phyloP scores from a whole-genome alignment of 2,329 filamentous ascomycete genomes.

The Chalara sp. region DNA sequence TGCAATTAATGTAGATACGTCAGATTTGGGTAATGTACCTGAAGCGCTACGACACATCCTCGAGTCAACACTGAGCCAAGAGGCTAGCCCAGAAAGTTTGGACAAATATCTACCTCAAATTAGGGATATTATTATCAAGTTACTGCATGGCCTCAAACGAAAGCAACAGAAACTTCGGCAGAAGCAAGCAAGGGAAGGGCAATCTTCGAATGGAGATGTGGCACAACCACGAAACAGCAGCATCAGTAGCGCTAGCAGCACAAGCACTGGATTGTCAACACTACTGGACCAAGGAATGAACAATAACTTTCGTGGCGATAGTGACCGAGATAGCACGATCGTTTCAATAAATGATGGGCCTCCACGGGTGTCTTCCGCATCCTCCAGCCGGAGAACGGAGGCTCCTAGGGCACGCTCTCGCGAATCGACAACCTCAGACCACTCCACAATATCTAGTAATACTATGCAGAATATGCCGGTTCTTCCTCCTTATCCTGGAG shows the following conservation, averaged over 20 bases:
- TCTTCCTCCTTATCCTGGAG: conserved; percentile 62
- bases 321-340: conserved; percentile 12
- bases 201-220: conserved; percentile 14
- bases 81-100: conserved; percentile 87
- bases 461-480: conserved; percentile 72
- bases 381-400: conserved; percentile 17
- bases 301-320: conserved; percentile 18
- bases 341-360: conserved; percentile 31
- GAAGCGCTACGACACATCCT: conserved; percentile 85
- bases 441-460: conserved; percentile 65
- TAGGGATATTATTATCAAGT: conserved; percentile 96
- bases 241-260: conserved; percentile 51
- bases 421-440: conserved; percentile 46
- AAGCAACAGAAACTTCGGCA: conserved; percentile 85
- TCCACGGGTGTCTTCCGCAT: conserved; percentile 35
- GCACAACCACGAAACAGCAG: conserved; percentile 40
- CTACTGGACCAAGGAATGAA: conserved; percentile 49
- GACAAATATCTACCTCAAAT: conserved; percentile 92
- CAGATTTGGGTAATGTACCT: conserved; percentile 89
- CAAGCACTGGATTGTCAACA: conserved; percentile 49
- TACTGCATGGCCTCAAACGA: conserved; percentile 91
- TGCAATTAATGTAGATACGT: conserved; percentile 92
- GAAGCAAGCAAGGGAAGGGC: conserved; percentile 47
- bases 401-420: conserved; percentile 31
- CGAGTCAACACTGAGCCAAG: conserved; percentile 92